Percentiles rank a stretch among this genome's conserved stretches.
phyloP scores from a whole-genome alignment of 352 stramenopile genomes.

The Phytophthora vignae region DNA sequence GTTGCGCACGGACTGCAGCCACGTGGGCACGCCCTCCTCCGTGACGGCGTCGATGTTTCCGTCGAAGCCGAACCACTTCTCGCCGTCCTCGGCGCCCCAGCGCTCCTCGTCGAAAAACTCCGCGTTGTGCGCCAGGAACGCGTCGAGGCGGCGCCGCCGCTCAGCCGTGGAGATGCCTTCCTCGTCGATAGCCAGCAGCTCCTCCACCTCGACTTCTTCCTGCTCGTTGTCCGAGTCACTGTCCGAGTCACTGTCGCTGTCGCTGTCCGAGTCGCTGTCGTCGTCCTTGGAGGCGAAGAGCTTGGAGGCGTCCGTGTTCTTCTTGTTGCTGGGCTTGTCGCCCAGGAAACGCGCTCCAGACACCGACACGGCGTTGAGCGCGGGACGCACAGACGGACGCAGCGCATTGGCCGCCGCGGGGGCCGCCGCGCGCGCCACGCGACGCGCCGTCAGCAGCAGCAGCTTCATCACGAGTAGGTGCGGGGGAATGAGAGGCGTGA shows the following conservation, averaged over 20 bases:
- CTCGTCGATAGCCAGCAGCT: slow-evolving; percentile 45
- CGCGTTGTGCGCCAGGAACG: slow-evolving; percentile 50
- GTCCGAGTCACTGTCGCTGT: too few relatives aligned
- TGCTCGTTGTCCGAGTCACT: slow-evolving; percentile 33
- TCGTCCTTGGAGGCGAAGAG: slow-evolving; percentile 34
- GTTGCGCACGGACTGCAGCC: slow-evolving; percentile 84
- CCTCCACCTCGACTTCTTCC: slow-evolving; percentile 22
- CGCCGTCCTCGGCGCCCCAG: slow-evolving; percentile 68
- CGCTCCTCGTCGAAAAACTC: slow-evolving; percentile 79
- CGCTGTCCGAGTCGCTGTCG: too few relatives aligned
- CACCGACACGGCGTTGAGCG: slow-evolving; percentile 16
- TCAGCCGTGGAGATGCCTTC: slow-evolving; percentile 41
- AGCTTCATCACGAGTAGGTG: slow-evolving; percentile 53
- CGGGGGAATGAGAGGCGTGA: slow-evolving; percentile 32
- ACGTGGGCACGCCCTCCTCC: slow-evolving; percentile 78
- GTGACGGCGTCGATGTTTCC: slow-evolving; percentile 82
- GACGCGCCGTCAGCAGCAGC: slow-evolving; percentile 47
- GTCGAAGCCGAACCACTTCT: slow-evolving; percentile 85
- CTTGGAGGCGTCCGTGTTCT: slow-evolving; percentile 34
- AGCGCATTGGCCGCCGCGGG: slow-evolving; percentile 19
- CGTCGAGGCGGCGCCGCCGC: slow-evolving; percentile 36
- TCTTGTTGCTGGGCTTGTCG: slow-evolving; percentile 18
- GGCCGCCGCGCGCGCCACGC: slow-evolving; percentile 30
- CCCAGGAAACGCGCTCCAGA: slow-evolving; percentile 33
- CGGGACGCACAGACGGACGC: slow-evolving; percentile 12